Evolutionary conservation across 768 basidiomycete genomes (phyloP).

Genomic region (Crucibulum laeve): DNA sequence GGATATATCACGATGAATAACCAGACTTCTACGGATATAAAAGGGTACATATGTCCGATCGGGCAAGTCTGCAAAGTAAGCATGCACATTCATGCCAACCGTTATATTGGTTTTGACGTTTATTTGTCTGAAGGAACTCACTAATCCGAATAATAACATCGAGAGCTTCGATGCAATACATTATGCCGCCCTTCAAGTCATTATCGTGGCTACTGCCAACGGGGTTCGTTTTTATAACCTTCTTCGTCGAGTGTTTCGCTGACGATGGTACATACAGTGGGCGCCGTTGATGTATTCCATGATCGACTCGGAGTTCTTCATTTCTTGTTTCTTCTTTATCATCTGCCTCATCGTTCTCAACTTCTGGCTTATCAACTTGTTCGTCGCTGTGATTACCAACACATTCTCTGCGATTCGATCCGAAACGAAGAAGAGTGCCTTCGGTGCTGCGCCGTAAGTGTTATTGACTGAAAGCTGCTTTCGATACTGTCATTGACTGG

Average conservation of each 20-base stretch:
- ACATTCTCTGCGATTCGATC: conserved; percentile 85
- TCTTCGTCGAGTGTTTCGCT: background rate
- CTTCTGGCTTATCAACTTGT: conserved; percentile 90
- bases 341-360: conserved; percentile 81
- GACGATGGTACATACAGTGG: conserved; percentile 45
- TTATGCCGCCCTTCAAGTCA: conserved; percentile 73
- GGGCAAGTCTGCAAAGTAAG: conserved; percentile 79
- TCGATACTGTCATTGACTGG: background rate
- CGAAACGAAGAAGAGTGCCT: conserved; percentile 87
- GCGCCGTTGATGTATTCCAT: conserved; percentile 79
- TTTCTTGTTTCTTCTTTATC: conserved; percentile 88
- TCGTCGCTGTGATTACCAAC: conserved; percentile 94
- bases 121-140: conserved; percentile 40
- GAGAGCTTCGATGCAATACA: conserved; percentile 91
- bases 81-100: background rate
- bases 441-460: conserved; percentile 74
- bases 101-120: background rate
- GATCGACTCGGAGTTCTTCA: conserved; percentile 87
- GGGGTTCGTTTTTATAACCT: conserved; percentile 43
- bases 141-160: conserved; percentile 61
- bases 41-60: conserved; percentile 88
- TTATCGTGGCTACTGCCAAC: conserved; percentile 79
- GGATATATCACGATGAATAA: conserved; percentile 30
- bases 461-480: background rate
- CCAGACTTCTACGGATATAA: conserved; percentile 26